phyloP scores from a whole-genome alignment of 106 monocot species.

The Hemerocallis citrina region DNA sequence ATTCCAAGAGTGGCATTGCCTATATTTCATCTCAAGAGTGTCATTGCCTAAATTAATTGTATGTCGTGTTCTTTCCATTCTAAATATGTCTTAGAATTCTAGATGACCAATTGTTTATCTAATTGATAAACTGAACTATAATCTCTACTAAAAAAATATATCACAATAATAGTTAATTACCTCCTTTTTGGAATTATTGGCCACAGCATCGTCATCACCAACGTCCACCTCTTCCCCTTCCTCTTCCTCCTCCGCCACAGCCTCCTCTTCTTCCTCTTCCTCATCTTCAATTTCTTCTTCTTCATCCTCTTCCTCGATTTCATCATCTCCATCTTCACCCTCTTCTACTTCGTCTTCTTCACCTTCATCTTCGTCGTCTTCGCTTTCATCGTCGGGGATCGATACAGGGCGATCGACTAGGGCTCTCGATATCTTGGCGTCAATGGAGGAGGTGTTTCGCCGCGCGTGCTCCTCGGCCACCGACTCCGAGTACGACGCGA shows the following conservation, averaged over 20 bases:
- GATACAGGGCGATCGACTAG: slow-evolving; percentile 25
- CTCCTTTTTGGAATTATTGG: not conserved
- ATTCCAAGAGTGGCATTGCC: not conserved
- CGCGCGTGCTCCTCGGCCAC: slow-evolving; percentile 64
- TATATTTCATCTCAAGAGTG: too few species aligned
- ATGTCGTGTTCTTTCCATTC: not conserved
- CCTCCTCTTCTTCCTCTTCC: slow-evolving; percentile 13
- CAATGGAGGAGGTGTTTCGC: slow-evolving; percentile 71
- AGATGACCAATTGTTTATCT: not conserved
- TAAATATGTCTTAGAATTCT: not conserved
- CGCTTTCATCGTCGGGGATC: slow-evolving; percentile 28
- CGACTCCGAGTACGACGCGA: slow-evolving; percentile 67
- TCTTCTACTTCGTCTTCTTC: slow-evolving; percentile 17
- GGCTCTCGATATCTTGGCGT: slow-evolving; percentile 65
- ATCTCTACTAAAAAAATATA: not conserved
- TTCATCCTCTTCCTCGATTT: slow-evolving; percentile 10
- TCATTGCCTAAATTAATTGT: not conserved
- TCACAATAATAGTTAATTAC: not conserved
- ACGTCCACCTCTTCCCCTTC: not conserved
- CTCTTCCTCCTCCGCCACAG: not conserved
- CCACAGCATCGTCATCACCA: not conserved
- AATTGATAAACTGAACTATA: not conserved
- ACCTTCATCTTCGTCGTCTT: slow-evolving; percentile 15
- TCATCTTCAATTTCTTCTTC: slow-evolving; percentile 3
- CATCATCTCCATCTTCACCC: slow-evolving; percentile 7